Conservation (phyloP, 2,329 filamentous ascomycete species). For the Pseudopyrenochaeta lycopersici region DNA sequence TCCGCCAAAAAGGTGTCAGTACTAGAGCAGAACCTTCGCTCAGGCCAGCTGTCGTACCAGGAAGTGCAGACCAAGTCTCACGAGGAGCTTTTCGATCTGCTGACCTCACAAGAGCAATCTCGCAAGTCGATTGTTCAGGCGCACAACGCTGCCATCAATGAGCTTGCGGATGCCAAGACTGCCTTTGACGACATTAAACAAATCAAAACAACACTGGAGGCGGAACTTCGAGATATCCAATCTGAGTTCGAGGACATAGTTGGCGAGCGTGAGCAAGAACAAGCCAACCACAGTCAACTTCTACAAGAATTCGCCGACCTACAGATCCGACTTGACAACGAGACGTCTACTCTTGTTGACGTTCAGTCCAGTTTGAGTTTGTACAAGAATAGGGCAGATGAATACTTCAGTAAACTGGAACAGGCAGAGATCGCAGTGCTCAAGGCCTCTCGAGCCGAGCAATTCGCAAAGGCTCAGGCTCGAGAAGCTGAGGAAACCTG, state of each 20-base stretch:
- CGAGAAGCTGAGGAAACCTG: conserved; percentile 92
- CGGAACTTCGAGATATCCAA: conserved; percentile 83
- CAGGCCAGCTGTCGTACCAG: conserved; percentile 85
- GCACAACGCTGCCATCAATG: conserved; percentile 85
- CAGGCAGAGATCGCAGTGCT: conserved; percentile 96
- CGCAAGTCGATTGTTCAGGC: conserved; percentile 81
- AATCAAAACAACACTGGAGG: conserved; percentile 79
- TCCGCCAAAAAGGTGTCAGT: conserved; percentile 91
- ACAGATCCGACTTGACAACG: conserved; percentile 90
- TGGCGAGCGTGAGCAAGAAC: conserved; percentile 82
- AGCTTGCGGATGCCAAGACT: conserved; percentile 85
- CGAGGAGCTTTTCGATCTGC: conserved; percentile 89
- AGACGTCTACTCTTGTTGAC: conserved; percentile 84
- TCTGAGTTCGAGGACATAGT: conserved; percentile 86
- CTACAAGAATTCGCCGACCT: conserved; percentile 92
- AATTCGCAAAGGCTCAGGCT: conserved; percentile 90
- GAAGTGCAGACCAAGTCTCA: conserved; percentile 94
- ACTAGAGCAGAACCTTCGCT: conserved; percentile 85
- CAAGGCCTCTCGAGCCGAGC: conserved; percentile 89
- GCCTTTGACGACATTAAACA: conserved; percentile 89
- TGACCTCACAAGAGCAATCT: conserved; percentile 92
- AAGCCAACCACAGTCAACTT: conserved; percentile 85
- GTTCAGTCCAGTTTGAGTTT: conserved; percentile 83
- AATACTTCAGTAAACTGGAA: conserved; percentile 97
- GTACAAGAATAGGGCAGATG: conserved; percentile 91